A percentile compares a stretch with the other conserved stretches of the same genome.
Conservation (phyloP, 2,329 filamentous ascomycete species). For the Dothideomycetes sp. region DNA sequence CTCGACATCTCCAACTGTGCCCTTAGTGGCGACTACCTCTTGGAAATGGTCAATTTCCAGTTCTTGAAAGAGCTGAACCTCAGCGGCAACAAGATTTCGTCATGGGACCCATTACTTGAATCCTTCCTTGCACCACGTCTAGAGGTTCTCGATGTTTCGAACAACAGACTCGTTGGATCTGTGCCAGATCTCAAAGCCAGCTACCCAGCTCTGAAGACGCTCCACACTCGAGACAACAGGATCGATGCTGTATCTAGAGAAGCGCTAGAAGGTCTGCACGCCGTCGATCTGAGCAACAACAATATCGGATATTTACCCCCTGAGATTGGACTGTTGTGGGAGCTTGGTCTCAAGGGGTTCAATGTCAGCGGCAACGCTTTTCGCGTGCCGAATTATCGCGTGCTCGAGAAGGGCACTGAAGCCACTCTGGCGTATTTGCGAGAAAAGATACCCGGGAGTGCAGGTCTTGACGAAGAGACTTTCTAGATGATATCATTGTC, state of each 20-base stretch:
- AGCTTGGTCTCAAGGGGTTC: slow-evolving; percentile 52
- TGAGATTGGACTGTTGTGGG: slow-evolving; percentile 65
- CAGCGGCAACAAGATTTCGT: slow-evolving; percentile 60
- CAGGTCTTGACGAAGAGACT: slow-evolving; percentile 7
- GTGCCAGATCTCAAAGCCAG: slow-evolving; percentile 55
- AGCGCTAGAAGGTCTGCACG: slow-evolving; percentile 59
- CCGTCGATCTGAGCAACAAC: slow-evolving; percentile 75
- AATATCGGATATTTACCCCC: slow-evolving; percentile 74
- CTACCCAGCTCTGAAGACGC: slow-evolving; percentile 60
- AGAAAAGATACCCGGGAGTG: slow-evolving; percentile 54
- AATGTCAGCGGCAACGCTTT: slow-evolving; percentile 82
- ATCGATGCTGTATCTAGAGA: slow-evolving; percentile 58
- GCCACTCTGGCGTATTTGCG: slow-evolving; percentile 71
- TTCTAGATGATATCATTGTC: no score
- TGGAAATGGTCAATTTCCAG: slow-evolving; percentile 47
- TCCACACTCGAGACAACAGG: slow-evolving; percentile 71
- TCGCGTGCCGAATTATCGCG: slow-evolving; percentile 71
- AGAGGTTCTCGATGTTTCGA: slow-evolving; percentile 66
- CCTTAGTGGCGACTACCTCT: slow-evolving; percentile 53
- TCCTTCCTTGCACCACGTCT: slow-evolving; percentile 64
- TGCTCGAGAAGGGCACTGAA: slow-evolving; percentile 80
- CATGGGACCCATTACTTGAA: slow-evolving; percentile 53
- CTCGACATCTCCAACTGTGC: slow-evolving; percentile 32
- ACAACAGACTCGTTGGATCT: slow-evolving; percentile 62
- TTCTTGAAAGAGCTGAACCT: slow-evolving; percentile 69